Conservation (phyloP, 768 basidiomycete species). For the Pisolithus microcarpus region DNA sequence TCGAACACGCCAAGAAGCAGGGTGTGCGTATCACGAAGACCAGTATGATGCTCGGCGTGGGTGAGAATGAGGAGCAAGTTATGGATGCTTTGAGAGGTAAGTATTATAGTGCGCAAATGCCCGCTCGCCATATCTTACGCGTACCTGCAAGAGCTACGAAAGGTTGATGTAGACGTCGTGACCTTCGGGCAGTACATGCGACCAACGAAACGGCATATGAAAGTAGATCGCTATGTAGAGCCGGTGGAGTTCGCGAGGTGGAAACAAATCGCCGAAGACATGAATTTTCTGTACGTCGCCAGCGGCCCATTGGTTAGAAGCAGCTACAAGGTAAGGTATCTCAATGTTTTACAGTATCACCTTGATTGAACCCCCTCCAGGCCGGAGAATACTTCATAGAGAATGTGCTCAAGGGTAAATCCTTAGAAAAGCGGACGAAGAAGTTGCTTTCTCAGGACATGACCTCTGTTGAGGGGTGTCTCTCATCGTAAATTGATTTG, state of each 20-base stretch:
- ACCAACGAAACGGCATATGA: slow-evolving; percentile 98
- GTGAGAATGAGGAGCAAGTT: slow-evolving; percentile 81
- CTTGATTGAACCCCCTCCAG: slow-evolving; percentile 31
- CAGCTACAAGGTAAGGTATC: slow-evolving; percentile 79
- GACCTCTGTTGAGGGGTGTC: slow-evolving; percentile 1
- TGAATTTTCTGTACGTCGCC: slow-evolving; percentile 97
- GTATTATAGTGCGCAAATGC: slow-evolving; percentile 12
- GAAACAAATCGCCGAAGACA: slow-evolving; percentile 82
- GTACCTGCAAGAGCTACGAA: slow-evolving; percentile 66
- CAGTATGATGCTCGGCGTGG: slow-evolving; percentile 97
- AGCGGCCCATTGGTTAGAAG: slow-evolving; percentile 94
- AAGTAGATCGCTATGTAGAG: slow-evolving; percentile 93
- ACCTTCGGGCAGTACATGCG: slow-evolving; percentile 99
- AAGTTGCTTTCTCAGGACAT: slow-evolving; percentile 23
- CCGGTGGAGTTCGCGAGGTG: slow-evolving; percentile 90
- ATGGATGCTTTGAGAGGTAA: slow-evolving; percentile 75
- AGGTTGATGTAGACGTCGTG: slow-evolving; percentile 88
- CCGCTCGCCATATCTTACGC: background rate
- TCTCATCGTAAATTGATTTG: background rate
- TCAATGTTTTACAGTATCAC: background rate
- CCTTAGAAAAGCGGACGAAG: slow-evolving; percentile 33
- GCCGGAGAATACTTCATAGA: slow-evolving; percentile 97
- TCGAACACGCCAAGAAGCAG: slow-evolving; percentile 75
- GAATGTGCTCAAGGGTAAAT: slow-evolving; percentile 71
- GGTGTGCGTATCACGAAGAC: slow-evolving; percentile 92